A percentile compares a stretch with the other conserved stretches of the same genome.
These are phyloP conservation scores for Penicillium sp. DNA, from an alignment of 2,329 filamentous ascomycete species.

Conservation along the genomic window DNA sequence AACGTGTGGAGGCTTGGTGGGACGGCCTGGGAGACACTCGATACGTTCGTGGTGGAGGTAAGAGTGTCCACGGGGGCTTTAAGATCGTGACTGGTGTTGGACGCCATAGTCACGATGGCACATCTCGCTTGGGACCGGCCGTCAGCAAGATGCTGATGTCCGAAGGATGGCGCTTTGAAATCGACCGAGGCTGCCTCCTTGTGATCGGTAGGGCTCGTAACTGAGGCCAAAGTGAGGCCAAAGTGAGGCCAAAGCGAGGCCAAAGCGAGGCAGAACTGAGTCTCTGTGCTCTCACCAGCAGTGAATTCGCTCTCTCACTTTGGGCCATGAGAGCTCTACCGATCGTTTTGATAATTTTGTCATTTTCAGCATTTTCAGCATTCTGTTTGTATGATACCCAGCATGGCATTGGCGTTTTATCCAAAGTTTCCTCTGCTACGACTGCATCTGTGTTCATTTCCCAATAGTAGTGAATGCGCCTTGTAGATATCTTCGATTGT, in stretches of 20 bases:
- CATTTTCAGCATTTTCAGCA: too few species aligned
- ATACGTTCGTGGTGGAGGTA: constrained; percentile 42
- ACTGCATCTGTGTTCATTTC: too few species aligned
- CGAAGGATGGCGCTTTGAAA: constrained; percentile 78
- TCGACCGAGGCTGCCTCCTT: constrained; percentile 63
- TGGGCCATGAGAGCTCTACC: too few species aligned
- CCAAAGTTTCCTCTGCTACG: too few species aligned
- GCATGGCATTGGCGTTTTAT: too few species aligned
- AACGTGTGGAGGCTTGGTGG: constrained; percentile 71
- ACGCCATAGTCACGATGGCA: constrained; percentile 69
- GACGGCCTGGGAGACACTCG: constrained; percentile 60
- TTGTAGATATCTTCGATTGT: background rate
- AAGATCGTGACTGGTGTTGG: constrained; percentile 77
- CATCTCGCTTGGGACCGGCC: constrained; percentile 67
- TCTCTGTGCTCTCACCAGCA: background rate
- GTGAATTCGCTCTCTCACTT: too few species aligned
- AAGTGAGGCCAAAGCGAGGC: too few species aligned
- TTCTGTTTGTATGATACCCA: too few species aligned
- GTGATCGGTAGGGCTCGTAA: constrained; percentile 54
- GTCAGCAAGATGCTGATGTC: constrained; percentile 69
- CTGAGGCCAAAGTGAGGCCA: background rate
- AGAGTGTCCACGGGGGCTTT: constrained; percentile 52
- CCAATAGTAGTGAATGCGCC: too few species aligned
- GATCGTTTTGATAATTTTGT: too few species aligned
- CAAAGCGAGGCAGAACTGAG: background rate